Base-by-base conservation (phyloP, 371 early-diverging fungal species). In the Mortierella sp. region DNA sequence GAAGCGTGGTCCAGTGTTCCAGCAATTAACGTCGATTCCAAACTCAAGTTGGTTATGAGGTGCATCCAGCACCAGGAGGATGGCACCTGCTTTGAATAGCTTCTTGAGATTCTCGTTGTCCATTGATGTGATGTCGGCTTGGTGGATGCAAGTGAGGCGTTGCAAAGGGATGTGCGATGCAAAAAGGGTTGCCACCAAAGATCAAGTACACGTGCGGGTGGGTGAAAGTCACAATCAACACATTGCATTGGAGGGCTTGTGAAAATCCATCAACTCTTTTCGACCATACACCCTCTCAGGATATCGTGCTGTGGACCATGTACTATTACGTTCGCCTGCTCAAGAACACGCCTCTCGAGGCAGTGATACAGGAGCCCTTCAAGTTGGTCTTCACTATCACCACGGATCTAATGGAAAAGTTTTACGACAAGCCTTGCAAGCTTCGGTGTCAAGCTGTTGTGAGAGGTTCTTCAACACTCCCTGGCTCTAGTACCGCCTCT, bases 1-100 rank as follows among this genome's bases (percentile, higher is more conserved):
- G 77, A 98, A 98, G 34, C 87, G 81, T 4, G 95, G 94, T 0
- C 98, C 98, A 16, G 90, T 91, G 25, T 88, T 86, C 98, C 98
- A 98, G 22, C 91, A 88, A 72, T 90, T 92, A 76, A 88, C 87
- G 72, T 97, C 98, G 62, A 97, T 91, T 14, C 98, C 97, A 69
- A 98, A 94, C 62, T 95, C 94, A 16, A 93, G 77, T 24, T 81
- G 63, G 34, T 73, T 79, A 29, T 61, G 71, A 1, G 98, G 98
- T 12, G 94, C 91, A 63, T 93, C 90, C 17, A 94, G 71, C 54
- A 97, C 86, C 17, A 98, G 76, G 29, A 97, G 78, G 48, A 89
- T 83, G 10, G 91, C 96, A 10, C 93, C 94, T 34, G 88, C 71
- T 10, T 89, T 88, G 68, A 95, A 95, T 25, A 95, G 79, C 27